Evolutionary conservation across 177 flowering plant genomes (phyloP), one percentile per base, ranked within the genome.

Genomic region (Vitis hybrid): DNA sequence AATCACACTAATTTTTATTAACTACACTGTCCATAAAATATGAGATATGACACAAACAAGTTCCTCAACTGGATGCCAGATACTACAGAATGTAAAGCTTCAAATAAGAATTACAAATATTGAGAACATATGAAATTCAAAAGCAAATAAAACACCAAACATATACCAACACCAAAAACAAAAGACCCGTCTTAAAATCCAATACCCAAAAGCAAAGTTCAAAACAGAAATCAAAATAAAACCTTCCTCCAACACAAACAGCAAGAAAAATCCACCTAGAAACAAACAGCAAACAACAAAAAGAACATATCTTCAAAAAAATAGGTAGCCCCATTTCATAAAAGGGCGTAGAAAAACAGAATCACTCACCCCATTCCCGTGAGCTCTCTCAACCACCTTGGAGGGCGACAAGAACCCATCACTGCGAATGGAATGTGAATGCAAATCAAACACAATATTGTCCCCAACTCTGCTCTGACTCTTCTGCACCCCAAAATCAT

Each of bases 381-480:
- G 92, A 70, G 99, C 99, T 78, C 87, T 87, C 78, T 95, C 93
- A 49, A 95, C 97, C 54, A 93, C 87, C 78, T 84, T 90, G 0
- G 97, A 68, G 73, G 98, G 99, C 3, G 98, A 85, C 77, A 91
- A 78, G 73, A 78, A 93, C 61, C 99, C 99, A 85, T 95, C 99
- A 76, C 98, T 95, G 76, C 80, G 84, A 61, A 68, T 88, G 7
- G 98, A 80, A 81, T 95, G 99, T 10, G 88, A 90, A 68, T 95
- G 99, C 84, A 93, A 79, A 66, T 95, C 99, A 67, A 95, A 93
- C 50, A 90, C 82, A 67, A 89, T 50, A 66, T 82, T 88, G 19
- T 84, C 85, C 2, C 72, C 74, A 15, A 66, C 67, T 59, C 67
- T 76, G 4, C 78, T 70, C 2, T 51, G 59, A 50, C 58, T 60